Base-by-base conservation (phyloP, 768 basidiomycete genomes). In the Clathrus columnatus region DNA sequence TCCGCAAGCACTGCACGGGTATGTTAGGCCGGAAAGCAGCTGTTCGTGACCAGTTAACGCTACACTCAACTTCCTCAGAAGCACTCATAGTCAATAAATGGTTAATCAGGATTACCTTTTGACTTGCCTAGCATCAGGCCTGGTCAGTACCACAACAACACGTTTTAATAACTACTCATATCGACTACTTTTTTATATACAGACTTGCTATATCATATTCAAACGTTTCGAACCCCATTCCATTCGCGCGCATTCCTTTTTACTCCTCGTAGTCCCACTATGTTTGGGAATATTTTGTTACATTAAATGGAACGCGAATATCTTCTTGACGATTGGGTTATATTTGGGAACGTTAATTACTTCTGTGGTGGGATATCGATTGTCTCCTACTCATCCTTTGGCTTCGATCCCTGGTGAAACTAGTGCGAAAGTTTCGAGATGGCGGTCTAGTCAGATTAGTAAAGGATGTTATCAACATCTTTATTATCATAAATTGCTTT, bases 311-410 rank as follows among this genome's bases (percentile, higher is more conserved):
- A n/a, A n/a, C n/a, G 11, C 36, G n/a, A 36, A 11, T n/a, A 11
- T 36, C 10, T 36, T 36, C n/a, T 36, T n/a, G n/a, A 36, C 36
- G n/a, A 11, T 36, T 4, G 11, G 10, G 4, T 36, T 36, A 32
- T 32, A 36, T 36, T 36, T 36, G 14, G 36, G 36, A n/a, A 36
- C 36, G 36, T n/a, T 51, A 2, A 18, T 18, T 7, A 7, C 36
- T 20, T 45, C 52, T 17, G 63, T 62, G 4, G 51, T 65, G 20
- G 26, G 57, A 8, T 80, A 81, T 61, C 75, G 79, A 20, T 56
- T 80, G 6, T 79, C 78, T 5, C 77, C 78, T 2, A 73, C 73
- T 64, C 80, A 82, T 62, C 77, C 79, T 3, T 68, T 81, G 5
- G 73, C 76, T n/a, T 61, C 66, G 45, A 78, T 75, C 59, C 78